Evolutionary conservation across 495 filamentous ascomycete genomes (phyloP).

Genomic region (Emericellopsis terricola): DNA sequence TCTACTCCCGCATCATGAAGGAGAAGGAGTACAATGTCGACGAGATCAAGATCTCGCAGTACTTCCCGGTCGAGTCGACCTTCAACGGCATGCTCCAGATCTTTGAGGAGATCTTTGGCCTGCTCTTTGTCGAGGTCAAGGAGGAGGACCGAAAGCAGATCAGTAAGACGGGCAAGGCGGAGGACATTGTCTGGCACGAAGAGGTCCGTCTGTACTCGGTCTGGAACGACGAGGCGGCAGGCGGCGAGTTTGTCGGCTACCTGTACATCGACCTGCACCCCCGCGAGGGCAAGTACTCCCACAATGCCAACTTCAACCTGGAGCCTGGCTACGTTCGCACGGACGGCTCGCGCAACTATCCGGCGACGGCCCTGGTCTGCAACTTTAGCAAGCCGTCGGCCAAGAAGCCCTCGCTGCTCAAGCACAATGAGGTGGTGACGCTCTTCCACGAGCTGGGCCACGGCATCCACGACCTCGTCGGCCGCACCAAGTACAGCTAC

Average conservation of each 20-base stretch:
- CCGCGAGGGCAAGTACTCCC: slow-evolving; percentile 43
- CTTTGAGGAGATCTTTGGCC: slow-evolving; percentile 83
- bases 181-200: slow-evolving; percentile 42
- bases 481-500: slow-evolving; percentile 33
- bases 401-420: slow-evolving; percentile 41
- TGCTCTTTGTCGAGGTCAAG: slow-evolving; percentile 72
- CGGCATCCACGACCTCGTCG: slow-evolving; percentile 43
- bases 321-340: slow-evolving; percentile 41
- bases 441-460: slow-evolving; percentile 51
- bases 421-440: slow-evolving; percentile 46
- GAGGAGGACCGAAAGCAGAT: slow-evolving; percentile 28
- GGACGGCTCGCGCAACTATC: slow-evolving; percentile 37
- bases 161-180: slow-evolving; percentile 32
- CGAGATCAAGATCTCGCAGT: slow-evolving; percentile 78
- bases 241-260: slow-evolving; percentile 41
- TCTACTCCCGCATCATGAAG: slow-evolving; percentile 82
- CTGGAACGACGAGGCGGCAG: slow-evolving; percentile 41
- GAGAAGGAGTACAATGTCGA: slow-evolving; percentile 83
- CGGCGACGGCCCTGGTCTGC: slow-evolving; percentile 45
- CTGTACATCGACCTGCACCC: slow-evolving; percentile 47
- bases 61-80: slow-evolving; percentile 75
- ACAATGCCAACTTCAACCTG: slow-evolving; percentile 64
- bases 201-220: slow-evolving; percentile 46
- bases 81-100: slow-evolving; percentile 85
- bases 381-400: slow-evolving; percentile 47